Evolutionary conservation across 2,329 filamentous ascomycete species (phyloP).

Genomic region (Ceratocystiopsis sp.): DNA sequence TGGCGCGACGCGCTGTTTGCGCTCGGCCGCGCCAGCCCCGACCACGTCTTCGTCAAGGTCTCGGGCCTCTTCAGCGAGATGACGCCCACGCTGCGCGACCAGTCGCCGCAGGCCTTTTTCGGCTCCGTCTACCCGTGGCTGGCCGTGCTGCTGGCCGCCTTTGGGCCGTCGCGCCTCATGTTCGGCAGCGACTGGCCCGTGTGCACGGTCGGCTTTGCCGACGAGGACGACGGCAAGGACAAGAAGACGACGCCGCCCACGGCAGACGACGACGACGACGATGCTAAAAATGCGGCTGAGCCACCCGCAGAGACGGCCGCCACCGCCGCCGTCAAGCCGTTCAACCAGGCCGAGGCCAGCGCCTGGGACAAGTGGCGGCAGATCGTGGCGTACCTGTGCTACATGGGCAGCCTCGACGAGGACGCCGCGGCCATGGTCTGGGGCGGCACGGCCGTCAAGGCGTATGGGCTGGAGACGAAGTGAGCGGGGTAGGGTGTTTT

Average conservation of each 20-base stretch:
- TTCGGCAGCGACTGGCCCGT: slow-evolving; percentile 93
- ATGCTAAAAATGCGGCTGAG: background rate
- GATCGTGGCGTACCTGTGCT: slow-evolving; percentile 51
- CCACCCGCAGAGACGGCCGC: slow-evolving; percentile 20
- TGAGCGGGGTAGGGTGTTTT: background rate
- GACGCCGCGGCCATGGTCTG: slow-evolving; percentile 52
- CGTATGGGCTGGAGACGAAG: slow-evolving; percentile 37
- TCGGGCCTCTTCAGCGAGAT: slow-evolving; percentile 75
- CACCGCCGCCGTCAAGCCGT: background rate
- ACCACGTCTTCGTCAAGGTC: slow-evolving; percentile 73
- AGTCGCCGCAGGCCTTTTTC: slow-evolving; percentile 39
- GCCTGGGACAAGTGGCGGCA: slow-evolving; percentile 64
- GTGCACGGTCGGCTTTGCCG: slow-evolving; percentile 47
- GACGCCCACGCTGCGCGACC: slow-evolving; percentile 32
- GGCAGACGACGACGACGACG: background rate
- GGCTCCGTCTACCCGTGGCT: slow-evolving; percentile 53
- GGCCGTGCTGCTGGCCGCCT: slow-evolving; percentile 51
- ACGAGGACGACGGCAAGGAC: slow-evolving; percentile 1
- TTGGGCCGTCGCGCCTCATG: slow-evolving; percentile 59
- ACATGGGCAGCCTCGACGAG: slow-evolving; percentile 41
- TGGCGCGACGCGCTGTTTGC: slow-evolving; percentile 55
- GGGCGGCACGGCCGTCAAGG: slow-evolving; percentile 52
- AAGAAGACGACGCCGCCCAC: background rate
- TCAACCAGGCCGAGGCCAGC: slow-evolving; percentile 23
- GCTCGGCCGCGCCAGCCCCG: slow-evolving; percentile 39